Evolutionary conservation across 805 yeast species (phyloP).

Genomic region (Teunomyces cretensis): DNA sequence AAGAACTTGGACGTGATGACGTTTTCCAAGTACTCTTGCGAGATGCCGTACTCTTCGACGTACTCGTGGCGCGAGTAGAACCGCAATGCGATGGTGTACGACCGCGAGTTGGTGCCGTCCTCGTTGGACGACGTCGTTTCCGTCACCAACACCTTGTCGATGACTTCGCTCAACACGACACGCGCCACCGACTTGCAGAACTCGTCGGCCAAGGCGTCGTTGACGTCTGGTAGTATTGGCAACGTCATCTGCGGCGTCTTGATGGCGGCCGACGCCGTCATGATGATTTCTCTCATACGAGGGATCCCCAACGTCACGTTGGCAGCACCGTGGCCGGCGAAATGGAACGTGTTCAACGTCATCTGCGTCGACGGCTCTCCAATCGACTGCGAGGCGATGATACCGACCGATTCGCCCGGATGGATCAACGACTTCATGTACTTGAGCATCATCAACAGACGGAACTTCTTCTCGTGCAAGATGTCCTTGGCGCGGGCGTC

Average conservation of each 20-base stretch:
- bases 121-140: constrained; percentile 76
- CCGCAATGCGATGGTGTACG: constrained; percentile 70
- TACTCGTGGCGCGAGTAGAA: constrained; percentile 80
- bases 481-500: constrained; percentile 47
- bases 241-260: constrained; percentile 99
- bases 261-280: constrained; percentile 95
- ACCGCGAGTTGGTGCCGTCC: constrained; percentile 53
- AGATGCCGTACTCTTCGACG: constrained; percentile 82
- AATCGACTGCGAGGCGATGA: constrained; percentile 95
- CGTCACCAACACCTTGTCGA: constrained; percentile 79
- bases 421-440: constrained; percentile 93
- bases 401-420: constrained; percentile 99
- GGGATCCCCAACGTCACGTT: constrained; percentile 99
- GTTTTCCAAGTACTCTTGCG: constrained; percentile 72
- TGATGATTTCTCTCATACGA: constrained; percentile 98
- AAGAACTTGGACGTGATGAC: constrained; percentile 68
- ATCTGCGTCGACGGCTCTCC: constrained; percentile 99
- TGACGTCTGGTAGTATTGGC: constrained; percentile 77
- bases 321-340: constrained; percentile 99
- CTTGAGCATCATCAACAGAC: constrained; percentile 96
- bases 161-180: constrained; percentile 83
- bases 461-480: constrained; percentile 77
- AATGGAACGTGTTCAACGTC: constrained; percentile 96
- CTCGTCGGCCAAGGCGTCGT: constrained; percentile 83
- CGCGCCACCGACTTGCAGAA: constrained; percentile 89